These are phyloP conservation scores for Trichomonascaceae sp. DNA, from an alignment of 1,139 yeast genomes.

Conservation along the genomic window DNA sequence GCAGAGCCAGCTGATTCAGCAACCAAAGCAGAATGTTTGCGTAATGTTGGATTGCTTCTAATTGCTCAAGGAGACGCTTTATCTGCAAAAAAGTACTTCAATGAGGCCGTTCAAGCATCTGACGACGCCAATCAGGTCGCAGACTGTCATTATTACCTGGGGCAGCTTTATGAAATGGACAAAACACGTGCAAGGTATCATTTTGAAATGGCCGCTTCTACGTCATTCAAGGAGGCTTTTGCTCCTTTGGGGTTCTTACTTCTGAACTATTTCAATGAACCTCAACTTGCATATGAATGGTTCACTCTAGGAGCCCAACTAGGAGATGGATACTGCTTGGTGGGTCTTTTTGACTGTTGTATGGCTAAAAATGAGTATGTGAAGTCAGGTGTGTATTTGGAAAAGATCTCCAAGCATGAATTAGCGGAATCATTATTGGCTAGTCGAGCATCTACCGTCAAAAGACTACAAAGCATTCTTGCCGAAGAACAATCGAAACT, in stretches of 20 bases:
- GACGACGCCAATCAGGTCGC: constrained; percentile 38
- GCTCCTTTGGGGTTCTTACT: constrained; percentile 73
- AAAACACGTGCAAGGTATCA: constrained; percentile 49
- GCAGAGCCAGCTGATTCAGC: constrained; percentile 38
- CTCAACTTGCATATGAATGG: constrained; percentile 72
- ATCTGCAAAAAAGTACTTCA: constrained; percentile 51
- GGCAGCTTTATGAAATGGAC: constrained; percentile 48
- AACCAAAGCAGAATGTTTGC: constrained; percentile 66
- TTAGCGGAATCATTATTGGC: not conserved
- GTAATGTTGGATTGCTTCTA: constrained; percentile 60
- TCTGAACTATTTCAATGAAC: constrained; percentile 37
- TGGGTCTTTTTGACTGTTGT: constrained; percentile 64
- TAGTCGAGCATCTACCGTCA: not conserved
- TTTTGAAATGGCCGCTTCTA: constrained; percentile 67
- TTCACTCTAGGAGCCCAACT: constrained; percentile 73
- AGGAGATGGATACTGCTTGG: constrained; percentile 50
- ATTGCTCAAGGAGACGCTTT: constrained; percentile 42
- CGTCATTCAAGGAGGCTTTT: constrained; percentile 72
- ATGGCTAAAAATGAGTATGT: constrained; percentile 13
- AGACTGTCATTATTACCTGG: constrained; percentile 72
- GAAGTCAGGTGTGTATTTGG: constrained; percentile 4
- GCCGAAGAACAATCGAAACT: not conserved
- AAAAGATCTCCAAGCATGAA: constrained; percentile 1
- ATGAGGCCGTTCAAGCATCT: constrained; percentile 43
- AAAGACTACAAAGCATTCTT: not conserved